Base-by-base conservation (phyloP, 1,284 basidiomycete species). In the Stygiomarasmius scandens region DNA sequence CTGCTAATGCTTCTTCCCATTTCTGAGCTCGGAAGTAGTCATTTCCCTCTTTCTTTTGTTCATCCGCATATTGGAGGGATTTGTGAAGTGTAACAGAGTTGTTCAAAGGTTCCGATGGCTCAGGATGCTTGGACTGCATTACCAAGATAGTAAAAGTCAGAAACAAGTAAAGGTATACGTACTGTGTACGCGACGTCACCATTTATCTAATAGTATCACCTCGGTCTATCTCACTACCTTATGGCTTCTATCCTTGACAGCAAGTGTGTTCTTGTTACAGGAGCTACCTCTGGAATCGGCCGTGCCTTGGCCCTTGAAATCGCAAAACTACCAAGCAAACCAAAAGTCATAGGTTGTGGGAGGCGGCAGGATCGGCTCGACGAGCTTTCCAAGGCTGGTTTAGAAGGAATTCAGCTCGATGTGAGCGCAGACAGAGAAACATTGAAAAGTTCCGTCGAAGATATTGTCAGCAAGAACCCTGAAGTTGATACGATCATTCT, bases 1-100 rank as follows among this genome's bases (percentile, higher is more conserved):
- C 70, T 20, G 75, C 80, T 5, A 92, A 70, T 1, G 90, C 90
- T 64, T 88, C 83, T 24, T 77, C 74, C 89, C 88, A 92, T 60
- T 76, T 72, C 52, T 76, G 69, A 34, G 73, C 68, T 43, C 77
- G 75, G 66, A 86, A 87, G 54, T 76, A 69, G 3, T 75, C 77
- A 52, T 84, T 86, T 9, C 84, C 84, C 66, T 84, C 81, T 14
- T 74, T 71, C 69, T 90, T 92, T 52, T 87, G 70, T 58, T 82
- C 79, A 34, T 82, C 82, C 29, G 85, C 85, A 53, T 76, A 74
- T 45, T 68, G 69, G 32, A 90, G 71, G 59, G 64, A 70, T 58
- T 74, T 71, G 81, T 85, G 61, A 52, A 56, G 45, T 25, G 43
- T 25, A 1, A 16, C 11, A 27, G 46, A 41, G 38, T n/a, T 19